Conservation (phyloP, 805 yeast genomes). For the Scheffersomyces amazonensis region DNA sequence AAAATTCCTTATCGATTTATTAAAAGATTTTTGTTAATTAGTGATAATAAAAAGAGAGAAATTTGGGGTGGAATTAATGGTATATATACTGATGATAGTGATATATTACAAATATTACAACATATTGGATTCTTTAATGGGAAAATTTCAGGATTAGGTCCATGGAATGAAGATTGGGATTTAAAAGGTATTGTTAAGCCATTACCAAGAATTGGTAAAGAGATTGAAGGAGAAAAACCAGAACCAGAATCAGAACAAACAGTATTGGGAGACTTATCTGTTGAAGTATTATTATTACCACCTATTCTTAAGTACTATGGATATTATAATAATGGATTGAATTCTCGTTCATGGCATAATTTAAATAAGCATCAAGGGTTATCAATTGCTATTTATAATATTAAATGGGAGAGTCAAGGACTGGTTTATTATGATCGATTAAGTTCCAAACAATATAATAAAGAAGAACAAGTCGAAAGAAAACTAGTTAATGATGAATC, state of each 20-base stretch:
- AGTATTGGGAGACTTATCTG: constrained; percentile 50
- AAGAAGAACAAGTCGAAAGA: constrained; percentile 22
- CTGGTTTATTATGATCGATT: constrained; percentile 25
- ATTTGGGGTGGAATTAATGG: constrained; percentile 84
- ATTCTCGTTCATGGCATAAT: constrained; percentile 69
- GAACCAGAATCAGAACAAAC: constrained; percentile 6
- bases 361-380: constrained; percentile 69
- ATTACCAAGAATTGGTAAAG: constrained; percentile 9
- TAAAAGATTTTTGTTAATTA: constrained; percentile 26
- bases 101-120: constrained; percentile 66
- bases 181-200: constrained; percentile 24
- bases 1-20: constrained; percentile 50
- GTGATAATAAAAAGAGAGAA: constrained; percentile 24
- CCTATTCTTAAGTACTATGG: constrained; percentile 64
- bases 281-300: constrained; percentile 65
- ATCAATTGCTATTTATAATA: constrained; percentile 60
- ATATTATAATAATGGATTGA: constrained; percentile 61
- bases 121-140: constrained; percentile 68
- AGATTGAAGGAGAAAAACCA: constrained; percentile 11
- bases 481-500: constrained; percentile 13
- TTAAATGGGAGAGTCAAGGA: constrained; percentile 44
- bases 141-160: constrained; percentile 21
- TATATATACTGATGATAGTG: constrained; percentile 91
- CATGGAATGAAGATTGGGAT: constrained; percentile 31
- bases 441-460: constrained; percentile 25